These are phyloP conservation scores for Cyclotella baltica DNA, from an alignment of 108 stramenopile species.

Conservation along the genomic window DNA sequence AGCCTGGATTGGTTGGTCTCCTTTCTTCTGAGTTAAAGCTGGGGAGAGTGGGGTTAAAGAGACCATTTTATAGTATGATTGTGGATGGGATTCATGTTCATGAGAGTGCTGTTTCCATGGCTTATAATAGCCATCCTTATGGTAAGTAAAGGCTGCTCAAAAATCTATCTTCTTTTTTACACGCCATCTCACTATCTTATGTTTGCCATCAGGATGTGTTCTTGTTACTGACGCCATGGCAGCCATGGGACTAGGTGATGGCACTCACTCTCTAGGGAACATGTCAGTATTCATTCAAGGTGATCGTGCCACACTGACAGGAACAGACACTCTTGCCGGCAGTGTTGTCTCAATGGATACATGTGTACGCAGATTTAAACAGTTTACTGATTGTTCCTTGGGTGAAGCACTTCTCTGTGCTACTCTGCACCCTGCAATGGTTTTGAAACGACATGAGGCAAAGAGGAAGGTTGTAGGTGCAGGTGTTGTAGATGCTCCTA, in stretches of 20 bases:
- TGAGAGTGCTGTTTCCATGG: slow-evolving; percentile 55
- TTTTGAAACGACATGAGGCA: slow-evolving; percentile 38
- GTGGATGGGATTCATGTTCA: slow-evolving; percentile 65
- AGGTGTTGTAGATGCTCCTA: background rate
- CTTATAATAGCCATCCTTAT: slow-evolving; percentile 50
- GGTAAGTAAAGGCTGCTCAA: slow-evolving; percentile 15
- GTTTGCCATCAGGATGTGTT: slow-evolving; percentile 24
- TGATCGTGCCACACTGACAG: slow-evolving; percentile 45
- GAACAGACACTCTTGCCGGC: slow-evolving; percentile 67
- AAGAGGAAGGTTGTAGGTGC: slow-evolving; percentile 1
- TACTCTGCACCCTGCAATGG: slow-evolving; percentile 56
- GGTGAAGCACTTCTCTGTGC: slow-evolving; percentile 58
- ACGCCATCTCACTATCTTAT: background rate
- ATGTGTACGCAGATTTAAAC: slow-evolving; percentile 52
- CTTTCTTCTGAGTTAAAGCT: slow-evolving; percentile 32
- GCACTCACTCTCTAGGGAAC: slow-evolving; percentile 45
- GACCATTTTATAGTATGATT: slow-evolving; percentile 47
- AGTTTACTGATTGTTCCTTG: slow-evolving; percentile 55
- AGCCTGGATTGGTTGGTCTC: slow-evolving; percentile 68
- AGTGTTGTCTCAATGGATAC: slow-evolving; percentile 60
- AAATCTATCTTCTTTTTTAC: background rate
- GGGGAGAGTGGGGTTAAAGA: slow-evolving; percentile 1
- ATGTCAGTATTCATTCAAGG: slow-evolving; percentile 43
- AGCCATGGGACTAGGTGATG: slow-evolving; percentile 64
- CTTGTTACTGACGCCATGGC: slow-evolving; percentile 74